Evolutionary conservation across 164 flowering plant genomes (phyloP), one percentile per base, ranked within the genome.

Genomic region (Sedum album): DNA sequence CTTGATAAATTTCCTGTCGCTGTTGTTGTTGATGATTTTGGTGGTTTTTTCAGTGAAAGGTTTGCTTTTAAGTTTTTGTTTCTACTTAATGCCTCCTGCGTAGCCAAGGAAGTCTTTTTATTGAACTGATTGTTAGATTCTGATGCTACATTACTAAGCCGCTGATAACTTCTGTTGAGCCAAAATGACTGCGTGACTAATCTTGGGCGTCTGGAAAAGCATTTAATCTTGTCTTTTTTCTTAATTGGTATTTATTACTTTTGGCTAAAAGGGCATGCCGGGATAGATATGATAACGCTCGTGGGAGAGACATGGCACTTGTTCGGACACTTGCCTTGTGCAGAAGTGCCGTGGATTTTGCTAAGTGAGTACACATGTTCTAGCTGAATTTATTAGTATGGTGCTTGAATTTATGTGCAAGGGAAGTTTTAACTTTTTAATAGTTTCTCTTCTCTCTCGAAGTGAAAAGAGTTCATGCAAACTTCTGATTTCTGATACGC

Each of bases 241-340:
- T 17, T 2, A 17, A 10, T 46, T 31, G 28, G 7, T 2, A 2
- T 46, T 25, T 18, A 28, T 41, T 66, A 30, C 11, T 31, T 33
- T 36, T 44, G 66, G 28, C 39, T 33, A 15, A 30, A 72, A 88
- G 93, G 68, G 81, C 57, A 41, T 91, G 95, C 77, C 90, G 80
- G 73, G 86, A 81, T 75, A 88, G 80, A 74, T 86, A 81, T 72
- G 75, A 66, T 21, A 90, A 83, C 80, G 68, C 83, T 31, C 83
- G 97, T 17, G 97, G 97, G 28, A 78, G 88, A 76, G 97, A 92
- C 73, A 64, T 92, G 65, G 96, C 91, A 9, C 86, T 92, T 88
- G 86, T 86, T 68, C 79, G 91, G 71, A 79, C 78, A 25, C 78
- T 95, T 25, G 91, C 97, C 17, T 76, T 95, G 26, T 90, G 91